Conservation (phyloP, 495 filamentous ascomycete species). For the Lindgomyces ingoldianus region DNA sequence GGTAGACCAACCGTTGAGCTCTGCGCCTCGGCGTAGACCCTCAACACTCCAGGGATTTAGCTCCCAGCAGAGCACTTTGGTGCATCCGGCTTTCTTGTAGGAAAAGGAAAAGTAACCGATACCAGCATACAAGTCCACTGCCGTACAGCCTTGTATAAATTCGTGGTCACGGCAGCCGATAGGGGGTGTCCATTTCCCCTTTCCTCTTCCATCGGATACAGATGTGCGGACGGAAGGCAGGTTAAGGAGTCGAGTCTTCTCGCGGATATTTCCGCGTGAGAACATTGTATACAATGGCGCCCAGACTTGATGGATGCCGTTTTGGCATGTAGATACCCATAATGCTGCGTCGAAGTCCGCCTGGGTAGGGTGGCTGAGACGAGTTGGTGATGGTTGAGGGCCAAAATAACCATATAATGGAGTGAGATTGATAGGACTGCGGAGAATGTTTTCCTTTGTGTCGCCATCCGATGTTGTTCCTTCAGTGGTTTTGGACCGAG, state of each 20-base stretch:
- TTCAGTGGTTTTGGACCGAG: constrained; percentile 6
- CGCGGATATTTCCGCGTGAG: constrained; percentile 80
- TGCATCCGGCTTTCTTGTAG: constrained; percentile 69
- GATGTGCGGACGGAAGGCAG: constrained; percentile 46
- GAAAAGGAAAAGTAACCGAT: constrained; percentile 92
- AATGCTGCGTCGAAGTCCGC: constrained; percentile 63
- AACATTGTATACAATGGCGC: constrained; percentile 91
- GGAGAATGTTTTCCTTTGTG: constrained; percentile 57
- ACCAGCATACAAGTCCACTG: constrained; percentile 84
- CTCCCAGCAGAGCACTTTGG: constrained; percentile 80
- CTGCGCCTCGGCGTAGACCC: constrained; percentile 70
- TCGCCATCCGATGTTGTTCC: neutral
- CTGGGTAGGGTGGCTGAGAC: constrained; percentile 38
- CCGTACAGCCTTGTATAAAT: constrained; percentile 48
- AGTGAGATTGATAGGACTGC: constrained; percentile 63
- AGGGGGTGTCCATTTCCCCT: neutral
- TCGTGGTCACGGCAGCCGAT: neutral
- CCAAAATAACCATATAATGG: constrained; percentile 71
- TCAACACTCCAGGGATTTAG: constrained; percentile 87
- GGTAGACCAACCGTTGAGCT: constrained; percentile 63
- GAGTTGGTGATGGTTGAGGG: constrained; percentile 40
- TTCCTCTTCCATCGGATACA: constrained; percentile 4
- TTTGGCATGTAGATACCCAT: constrained; percentile 75
- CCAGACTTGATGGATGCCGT: constrained; percentile 82
- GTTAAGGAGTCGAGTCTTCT: constrained; percentile 73